phyloP scores from a whole-genome alignment of 2,329 filamentous ascomycete species.

The Colletotrichum lini region DNA sequence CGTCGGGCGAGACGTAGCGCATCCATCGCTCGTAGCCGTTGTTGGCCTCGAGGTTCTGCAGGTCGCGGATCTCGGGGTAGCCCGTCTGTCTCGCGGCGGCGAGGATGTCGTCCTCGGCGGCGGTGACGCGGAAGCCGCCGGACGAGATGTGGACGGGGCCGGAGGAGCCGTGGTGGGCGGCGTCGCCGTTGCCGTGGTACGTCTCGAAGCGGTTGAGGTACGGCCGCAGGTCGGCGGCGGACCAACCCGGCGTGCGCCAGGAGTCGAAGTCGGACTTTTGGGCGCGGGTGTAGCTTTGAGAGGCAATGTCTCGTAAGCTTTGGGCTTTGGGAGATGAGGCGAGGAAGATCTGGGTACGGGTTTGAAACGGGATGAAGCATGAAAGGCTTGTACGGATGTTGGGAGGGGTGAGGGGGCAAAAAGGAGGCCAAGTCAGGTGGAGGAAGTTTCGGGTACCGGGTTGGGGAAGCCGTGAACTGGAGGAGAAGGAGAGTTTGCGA shows the following conservation, averaged over 20 bases:
- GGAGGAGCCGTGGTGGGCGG: conserved; percentile 57
- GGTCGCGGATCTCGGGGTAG: conserved; percentile 62
- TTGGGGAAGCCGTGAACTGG: neutral
- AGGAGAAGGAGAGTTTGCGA: neutral
- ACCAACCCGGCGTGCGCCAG: conserved; percentile 68
- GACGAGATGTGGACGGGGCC: conserved; percentile 65
- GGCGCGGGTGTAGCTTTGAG: conserved; percentile 56
- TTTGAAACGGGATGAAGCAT: neutral
- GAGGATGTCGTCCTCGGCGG: conserved; percentile 59
- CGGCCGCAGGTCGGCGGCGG: conserved; percentile 64
- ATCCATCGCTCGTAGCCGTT: conserved; percentile 50
- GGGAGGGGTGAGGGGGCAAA: neutral
- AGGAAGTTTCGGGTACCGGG: neutral
- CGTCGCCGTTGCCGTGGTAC: conserved; percentile 47
- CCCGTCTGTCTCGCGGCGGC: conserved; percentile 61
- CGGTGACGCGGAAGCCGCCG: conserved; percentile 57
- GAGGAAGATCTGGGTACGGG: neutral
- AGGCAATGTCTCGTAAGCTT: conserved; percentile 24
- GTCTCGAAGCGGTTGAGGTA: conserved; percentile 60
- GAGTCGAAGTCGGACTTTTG: conserved; percentile 64
- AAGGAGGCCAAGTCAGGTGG: neutral
- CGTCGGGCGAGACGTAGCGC: conserved; percentile 53
- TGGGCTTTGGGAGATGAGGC: too few species aligned
- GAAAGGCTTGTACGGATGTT: too few species aligned
- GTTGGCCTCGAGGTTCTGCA: conserved; percentile 62